Percentiles rank a stretch among this genome's conserved stretches.
Conservation (phyloP, 2,329 filamentous ascomycete genomes). For the Stromatinia cepivora region DNA sequence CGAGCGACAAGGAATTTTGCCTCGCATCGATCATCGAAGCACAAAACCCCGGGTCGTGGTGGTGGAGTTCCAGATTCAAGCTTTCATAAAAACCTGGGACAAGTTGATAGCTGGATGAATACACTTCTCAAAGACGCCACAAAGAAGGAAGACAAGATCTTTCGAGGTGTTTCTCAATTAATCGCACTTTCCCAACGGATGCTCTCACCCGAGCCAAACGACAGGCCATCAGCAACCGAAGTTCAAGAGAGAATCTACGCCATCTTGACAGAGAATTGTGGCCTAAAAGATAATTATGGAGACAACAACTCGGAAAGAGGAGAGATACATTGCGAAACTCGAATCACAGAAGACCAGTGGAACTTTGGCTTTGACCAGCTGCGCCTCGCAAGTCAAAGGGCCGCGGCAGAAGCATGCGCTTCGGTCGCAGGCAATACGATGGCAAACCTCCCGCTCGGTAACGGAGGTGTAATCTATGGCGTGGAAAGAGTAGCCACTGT, state of each 20-base stretch:
- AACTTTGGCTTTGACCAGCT: conserved; percentile 37
- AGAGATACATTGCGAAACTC: conserved; percentile 36
- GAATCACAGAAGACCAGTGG: conserved; percentile 28
- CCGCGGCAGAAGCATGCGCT: conserved; percentile 39
- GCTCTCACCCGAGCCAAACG: conserved; percentile 52
- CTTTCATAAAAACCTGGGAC: conserved; percentile 69
- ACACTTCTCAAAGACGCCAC: conserved; percentile 59
- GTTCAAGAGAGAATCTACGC: conserved; percentile 55
- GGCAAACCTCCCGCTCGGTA: conserved; percentile 25
- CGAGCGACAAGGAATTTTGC: conserved; percentile 65
- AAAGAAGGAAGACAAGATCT: conserved; percentile 48
- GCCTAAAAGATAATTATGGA: conserved; percentile 24
- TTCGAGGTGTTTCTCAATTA: conserved; percentile 53
- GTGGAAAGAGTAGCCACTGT: conserved; percentile 31
- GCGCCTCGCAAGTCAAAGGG: conserved; percentile 37
- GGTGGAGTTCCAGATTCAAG: conserved; percentile 65
- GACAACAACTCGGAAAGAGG: not conserved
- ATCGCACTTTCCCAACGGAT: conserved; percentile 56
- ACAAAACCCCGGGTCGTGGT: conserved; percentile 52
- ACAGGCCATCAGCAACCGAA: conserved; percentile 54
- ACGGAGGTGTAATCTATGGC: conserved; percentile 33
- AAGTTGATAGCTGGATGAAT: conserved; percentile 68
- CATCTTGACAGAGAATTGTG: conserved; percentile 47
- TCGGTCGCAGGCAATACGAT: conserved; percentile 29
- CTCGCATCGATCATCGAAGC: conserved; percentile 64